Evolutionary conservation across 148 eudicot species (phyloP).

Genomic region (Heliamphora exappendiculata): DNA sequence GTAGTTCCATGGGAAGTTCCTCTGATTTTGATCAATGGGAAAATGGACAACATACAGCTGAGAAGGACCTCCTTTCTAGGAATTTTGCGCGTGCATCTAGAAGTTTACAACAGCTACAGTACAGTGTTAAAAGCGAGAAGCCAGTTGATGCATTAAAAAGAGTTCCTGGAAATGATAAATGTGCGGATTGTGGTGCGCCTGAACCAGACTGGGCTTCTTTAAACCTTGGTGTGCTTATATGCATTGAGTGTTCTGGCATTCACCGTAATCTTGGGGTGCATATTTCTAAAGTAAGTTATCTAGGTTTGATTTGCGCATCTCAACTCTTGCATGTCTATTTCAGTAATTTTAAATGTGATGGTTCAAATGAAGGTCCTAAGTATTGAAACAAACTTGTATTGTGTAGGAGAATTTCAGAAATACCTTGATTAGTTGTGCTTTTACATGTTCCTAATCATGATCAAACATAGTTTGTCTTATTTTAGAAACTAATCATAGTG

Average conservation of each 20-base stretch:
- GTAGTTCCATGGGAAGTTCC: slow-evolving; percentile 45
- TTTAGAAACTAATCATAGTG: neutral
- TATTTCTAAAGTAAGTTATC: slow-evolving; percentile 74
- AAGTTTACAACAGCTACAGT: slow-evolving; percentile 56
- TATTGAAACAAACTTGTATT: slow-evolving; percentile 7
- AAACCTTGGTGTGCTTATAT: slow-evolving; percentile 88
- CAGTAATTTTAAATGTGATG: neutral
- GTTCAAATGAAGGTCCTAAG: neutral
- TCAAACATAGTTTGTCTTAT: neutral
- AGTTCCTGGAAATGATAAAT: slow-evolving; percentile 79
- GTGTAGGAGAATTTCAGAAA: neutral
- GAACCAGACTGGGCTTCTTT: slow-evolving; percentile 99
- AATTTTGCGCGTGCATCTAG: slow-evolving; percentile 31
- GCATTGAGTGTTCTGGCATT: slow-evolving; percentile 97
- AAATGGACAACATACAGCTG: slow-evolving; percentile 31
- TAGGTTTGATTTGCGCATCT: neutral
- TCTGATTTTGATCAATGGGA: slow-evolving; percentile 27
- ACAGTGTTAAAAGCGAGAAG: slow-evolving; percentile 42
- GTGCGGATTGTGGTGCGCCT: slow-evolving; percentile 96
- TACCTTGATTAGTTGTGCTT: neutral
- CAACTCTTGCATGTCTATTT: neutral
- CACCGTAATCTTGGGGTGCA: slow-evolving; percentile 98
- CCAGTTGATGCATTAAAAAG: slow-evolving; percentile 64
- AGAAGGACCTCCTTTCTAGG: slow-evolving; percentile 24
- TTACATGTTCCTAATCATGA: neutral